These are phyloP conservation scores for Aspergillus uvarum DNA, from an alignment of 2,329 filamentous ascomycete species.

Conservation along the genomic window DNA sequence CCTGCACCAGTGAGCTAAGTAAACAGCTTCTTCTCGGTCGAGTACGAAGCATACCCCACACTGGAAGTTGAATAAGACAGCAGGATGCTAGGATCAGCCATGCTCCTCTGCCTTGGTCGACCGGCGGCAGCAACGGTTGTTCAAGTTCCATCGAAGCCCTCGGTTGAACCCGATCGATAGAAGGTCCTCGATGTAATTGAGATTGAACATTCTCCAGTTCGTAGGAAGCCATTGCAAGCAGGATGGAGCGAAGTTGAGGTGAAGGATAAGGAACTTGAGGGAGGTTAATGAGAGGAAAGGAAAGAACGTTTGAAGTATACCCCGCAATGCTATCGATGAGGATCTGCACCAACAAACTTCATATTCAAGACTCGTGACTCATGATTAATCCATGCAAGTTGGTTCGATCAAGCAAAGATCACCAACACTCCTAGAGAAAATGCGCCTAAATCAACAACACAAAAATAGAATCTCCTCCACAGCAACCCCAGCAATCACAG, in stretches of 20 bases:
- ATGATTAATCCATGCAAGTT: no score
- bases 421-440: no score
- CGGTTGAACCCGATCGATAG: neutral
- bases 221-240: constrained; percentile 7
- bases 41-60: constrained; percentile 48
- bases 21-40: neutral
- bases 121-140: constrained; percentile 40
- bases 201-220: constrained; percentile 1
- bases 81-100: constrained; percentile 53
- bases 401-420: no score
- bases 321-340: neutral
- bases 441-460: no score
- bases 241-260: neutral
- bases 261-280: no score
- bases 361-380: no score
- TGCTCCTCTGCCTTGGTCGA: constrained; percentile 52
- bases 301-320: neutral
- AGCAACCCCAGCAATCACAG: neutral
- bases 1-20: constrained; percentile 25
- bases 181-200: neutral
- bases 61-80: constrained; percentile 54
- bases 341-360: no score
- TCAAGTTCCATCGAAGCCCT: constrained; percentile 22
- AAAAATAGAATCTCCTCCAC: no score
- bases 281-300: neutral